Conservation (phyloP, 2,329 filamentous ascomycete genomes). For the Seiridium unicorne region DNA sequence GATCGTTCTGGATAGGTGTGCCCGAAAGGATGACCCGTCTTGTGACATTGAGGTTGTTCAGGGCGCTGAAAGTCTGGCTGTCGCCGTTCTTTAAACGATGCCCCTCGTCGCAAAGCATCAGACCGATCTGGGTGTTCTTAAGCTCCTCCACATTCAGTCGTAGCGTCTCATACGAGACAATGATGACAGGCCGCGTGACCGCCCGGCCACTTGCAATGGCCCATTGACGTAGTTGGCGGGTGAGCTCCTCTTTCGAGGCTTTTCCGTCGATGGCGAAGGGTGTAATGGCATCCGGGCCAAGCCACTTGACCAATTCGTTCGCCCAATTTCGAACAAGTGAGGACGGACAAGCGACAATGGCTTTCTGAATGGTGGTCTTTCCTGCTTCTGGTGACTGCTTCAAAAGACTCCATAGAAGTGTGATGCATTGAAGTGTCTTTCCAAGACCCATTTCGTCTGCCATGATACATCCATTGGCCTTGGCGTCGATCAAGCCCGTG, state of each 20-base stretch:
- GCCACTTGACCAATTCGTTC: constrained; percentile 95
- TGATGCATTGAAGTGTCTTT: constrained; percentile 96
- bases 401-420: constrained; percentile 92
- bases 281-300: constrained; percentile 84
- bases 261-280: constrained; percentile 98
- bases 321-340: constrained; percentile 98
- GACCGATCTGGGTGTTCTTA: constrained; percentile 83
- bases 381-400: constrained; percentile 97
- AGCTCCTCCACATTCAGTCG: constrained; percentile 88
- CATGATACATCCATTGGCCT: constrained; percentile 98
- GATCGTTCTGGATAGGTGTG: constrained; percentile 95
- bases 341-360: constrained; percentile 93
- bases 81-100: constrained; percentile 97
- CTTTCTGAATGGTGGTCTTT: constrained; percentile 90
- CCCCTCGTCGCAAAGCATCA: constrained; percentile 94
- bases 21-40: constrained; percentile 92
- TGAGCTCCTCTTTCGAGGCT: constrained; percentile 90
- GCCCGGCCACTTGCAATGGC: constrained; percentile 86
- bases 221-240: constrained; percentile 89
- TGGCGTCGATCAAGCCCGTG: constrained; percentile 90
- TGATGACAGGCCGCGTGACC: constrained; percentile 88
- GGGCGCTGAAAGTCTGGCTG: constrained; percentile 87
- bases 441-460: constrained; percentile 98
- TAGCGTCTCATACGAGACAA: constrained; percentile 96
- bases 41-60: constrained; percentile 87